Base-by-base conservation (phyloP, 2,329 filamentous ascomycete species). In the Triangularia verruculosa region DNA sequence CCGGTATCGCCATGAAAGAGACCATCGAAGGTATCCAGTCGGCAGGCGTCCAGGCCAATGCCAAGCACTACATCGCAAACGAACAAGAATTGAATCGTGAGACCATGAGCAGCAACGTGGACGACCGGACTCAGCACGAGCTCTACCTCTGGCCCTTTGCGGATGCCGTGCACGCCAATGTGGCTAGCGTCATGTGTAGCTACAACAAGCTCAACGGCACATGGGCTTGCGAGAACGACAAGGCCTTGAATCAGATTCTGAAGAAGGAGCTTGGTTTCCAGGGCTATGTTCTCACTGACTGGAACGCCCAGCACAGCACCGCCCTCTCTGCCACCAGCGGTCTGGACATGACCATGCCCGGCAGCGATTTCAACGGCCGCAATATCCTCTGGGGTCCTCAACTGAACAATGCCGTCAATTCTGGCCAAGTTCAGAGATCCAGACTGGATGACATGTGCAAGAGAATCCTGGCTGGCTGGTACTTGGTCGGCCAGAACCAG, bases 271-370 rank as follows among this genome's bases (percentile, higher is more conserved):
- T 95, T 12, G 91, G 89, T n/a, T 94, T 93, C 81, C 87, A 72
- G 81, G 91, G 79, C 6, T 80, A 79, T 63, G 72, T 81, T 32
- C 76, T 83, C 74, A 80, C 74, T 60, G 91, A 95, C 74, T 95
- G 91, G 91, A 80, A 83, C 68, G 91, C 89, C 2, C 90, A 93
- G 71, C 89, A 93, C 76, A 86, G 86, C 24, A 91, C 90, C 64
- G 84, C 86, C 8, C 82, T 82, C 9, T 82, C 83, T 59, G 86
- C 90, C 24, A 80, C 89, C 66, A 84, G 86, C 24, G 91, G 91
- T 27, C 74, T 94, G 66, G 91, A 94, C 74, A 92, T 93, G 90
- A 87, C 87, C 1, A 94, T 94, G 90, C 90, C 90, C 0, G 91
- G 92, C 63, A 86, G 79, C 59, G 79, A 84, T 69, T 86, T 75